These are phyloP conservation scores for Casuarina equisetifolia DNA, from an alignment of 306 rosid species.

Conservation along the genomic window DNA sequence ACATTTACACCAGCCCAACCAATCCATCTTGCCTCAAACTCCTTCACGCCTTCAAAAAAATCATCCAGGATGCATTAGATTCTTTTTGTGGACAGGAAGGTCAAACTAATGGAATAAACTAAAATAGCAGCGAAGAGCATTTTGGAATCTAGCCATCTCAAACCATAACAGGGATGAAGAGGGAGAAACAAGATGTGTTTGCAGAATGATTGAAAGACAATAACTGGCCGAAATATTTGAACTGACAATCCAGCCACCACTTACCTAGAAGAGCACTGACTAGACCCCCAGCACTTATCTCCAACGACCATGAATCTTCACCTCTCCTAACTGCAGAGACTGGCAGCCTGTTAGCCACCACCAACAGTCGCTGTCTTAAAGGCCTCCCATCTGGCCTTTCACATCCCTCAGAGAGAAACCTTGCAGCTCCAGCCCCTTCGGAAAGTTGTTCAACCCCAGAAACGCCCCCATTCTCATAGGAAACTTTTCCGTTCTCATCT, in stretches of 20 bases:
- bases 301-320: conserved; percentile 85
- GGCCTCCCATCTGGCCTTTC: conserved; percentile 45
- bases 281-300: conserved; percentile 85
- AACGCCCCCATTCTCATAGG: conserved; percentile 38
- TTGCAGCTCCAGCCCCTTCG: conserved; percentile 48
- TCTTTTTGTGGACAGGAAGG: conserved; percentile 17
- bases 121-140: not conserved
- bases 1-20: conserved; percentile 98
- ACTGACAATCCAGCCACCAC: conserved; percentile 13
- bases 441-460: conserved; percentile 35
- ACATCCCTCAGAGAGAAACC: conserved; percentile 39
- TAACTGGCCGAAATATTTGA: conserved; percentile 1
- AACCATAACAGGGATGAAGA: conserved; percentile 10
- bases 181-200: conserved; percentile 4
- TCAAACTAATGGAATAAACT: conserved; percentile 6
- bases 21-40: conserved; percentile 86
- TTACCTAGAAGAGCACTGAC: conserved; percentile 87
- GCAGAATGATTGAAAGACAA: conserved; percentile 2
- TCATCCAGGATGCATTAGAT: conserved; percentile 21
- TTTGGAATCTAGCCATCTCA: conserved; percentile 10
- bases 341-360: conserved; percentile 89
- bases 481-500: conserved; percentile 44
- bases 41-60: conserved; percentile 72
- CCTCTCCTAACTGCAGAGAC: conserved; percentile 85
- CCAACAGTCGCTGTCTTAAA: conserved; percentile 70